A percentile compares a stretch with the other conserved stretches of the same genome.
Conservation (phyloP, 768 basidiomycete species). For the Phanerochaete sordida region DNA sequence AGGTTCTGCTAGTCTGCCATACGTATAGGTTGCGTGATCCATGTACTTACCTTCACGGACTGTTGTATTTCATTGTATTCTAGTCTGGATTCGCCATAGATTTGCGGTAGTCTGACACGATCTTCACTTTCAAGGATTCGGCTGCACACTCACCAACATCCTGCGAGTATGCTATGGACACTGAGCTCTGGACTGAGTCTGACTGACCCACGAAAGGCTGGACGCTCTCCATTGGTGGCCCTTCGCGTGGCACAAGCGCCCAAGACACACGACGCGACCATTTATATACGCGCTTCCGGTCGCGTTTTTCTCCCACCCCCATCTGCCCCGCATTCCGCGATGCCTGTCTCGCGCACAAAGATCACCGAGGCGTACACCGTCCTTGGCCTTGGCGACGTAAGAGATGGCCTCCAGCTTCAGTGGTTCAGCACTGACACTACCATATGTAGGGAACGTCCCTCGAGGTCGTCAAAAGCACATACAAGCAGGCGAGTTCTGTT, state of each 20-base stretch:
- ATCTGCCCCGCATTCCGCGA: conserved; percentile 16
- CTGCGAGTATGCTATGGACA: too few species aligned
- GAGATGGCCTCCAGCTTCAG: conserved; percentile 5
- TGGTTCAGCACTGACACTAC: not conserved
- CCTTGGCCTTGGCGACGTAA: conserved; percentile 56
- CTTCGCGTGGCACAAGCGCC: not conserved
- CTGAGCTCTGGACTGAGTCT: too few species aligned
- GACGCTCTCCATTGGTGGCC: too few species aligned
- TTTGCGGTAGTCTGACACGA: too few species aligned
- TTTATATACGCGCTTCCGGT: conserved; percentile 4
- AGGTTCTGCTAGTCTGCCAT: conserved; percentile 3
- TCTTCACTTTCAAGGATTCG: too few species aligned
- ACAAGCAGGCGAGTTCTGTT: conserved; percentile 54
- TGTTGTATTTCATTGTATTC: not conserved
- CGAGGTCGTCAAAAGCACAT: conserved; percentile 62
- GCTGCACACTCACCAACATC: too few species aligned
- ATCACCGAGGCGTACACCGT: conserved; percentile 35
- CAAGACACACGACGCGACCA: conserved; percentile 11
- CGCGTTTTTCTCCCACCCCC: conserved; percentile 9
- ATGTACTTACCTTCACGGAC: not conserved
- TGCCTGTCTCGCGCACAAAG: conserved; percentile 33
- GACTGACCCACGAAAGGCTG: too few species aligned
- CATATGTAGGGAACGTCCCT: conserved; percentile 49
- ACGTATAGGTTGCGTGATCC: not conserved
- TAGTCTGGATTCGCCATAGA: not conserved